Base-by-base conservation (phyloP, 2,329 filamentous ascomycete species). In the Aspergillus novofumigatus region DNA sequence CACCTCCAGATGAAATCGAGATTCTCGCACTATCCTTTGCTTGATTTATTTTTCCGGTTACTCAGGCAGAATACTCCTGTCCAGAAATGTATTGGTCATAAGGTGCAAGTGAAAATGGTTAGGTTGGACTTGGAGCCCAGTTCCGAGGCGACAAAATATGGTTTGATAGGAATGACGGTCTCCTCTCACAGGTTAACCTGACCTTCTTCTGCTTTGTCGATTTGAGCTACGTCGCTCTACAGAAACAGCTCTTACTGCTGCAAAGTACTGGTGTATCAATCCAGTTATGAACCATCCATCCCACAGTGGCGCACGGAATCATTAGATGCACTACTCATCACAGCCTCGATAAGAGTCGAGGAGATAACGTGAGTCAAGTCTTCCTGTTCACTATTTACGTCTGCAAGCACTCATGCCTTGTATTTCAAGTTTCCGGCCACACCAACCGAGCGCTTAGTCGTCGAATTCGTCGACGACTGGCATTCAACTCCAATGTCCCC, bases 401-500 rank as follows among this genome's bases (percentile, higher is more conserved):
- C 32, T 38, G 32, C 32, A 17, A 38, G 5, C 14, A 38, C 32
- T 38, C 32, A 38, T 17, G 32, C 32, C 32, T 17, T 17, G 11
- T 38, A 17, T 38, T 38, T 17, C 14, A 17, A 1, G 10, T 11
- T 11, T 1, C 41, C 10, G 41, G n/a, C 41, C 41, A 23, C 14
- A 4, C 8, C 20, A 23, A 28, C 20, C 23, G 45, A 41, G 35
- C 45, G 20, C 29, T 50, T 50, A 8, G 54, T 52, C 14, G 49
- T 47, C 20, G 42, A 56, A 21, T 45, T 51, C 17, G 9, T 62
- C 4, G 23, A 45, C n/a, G 68, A 63, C 44, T 71, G 62, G 60
- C 76, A 78, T 1, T 69, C 67, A 41, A 77, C 70, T 0, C 75
- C 76, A 62, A 78, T 69, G 54, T 69, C 72, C 10, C 75, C 75